phyloP scores from a whole-genome alignment of 2,329 filamentous ascomycete species.

The Colletotrichum horii region DNA sequence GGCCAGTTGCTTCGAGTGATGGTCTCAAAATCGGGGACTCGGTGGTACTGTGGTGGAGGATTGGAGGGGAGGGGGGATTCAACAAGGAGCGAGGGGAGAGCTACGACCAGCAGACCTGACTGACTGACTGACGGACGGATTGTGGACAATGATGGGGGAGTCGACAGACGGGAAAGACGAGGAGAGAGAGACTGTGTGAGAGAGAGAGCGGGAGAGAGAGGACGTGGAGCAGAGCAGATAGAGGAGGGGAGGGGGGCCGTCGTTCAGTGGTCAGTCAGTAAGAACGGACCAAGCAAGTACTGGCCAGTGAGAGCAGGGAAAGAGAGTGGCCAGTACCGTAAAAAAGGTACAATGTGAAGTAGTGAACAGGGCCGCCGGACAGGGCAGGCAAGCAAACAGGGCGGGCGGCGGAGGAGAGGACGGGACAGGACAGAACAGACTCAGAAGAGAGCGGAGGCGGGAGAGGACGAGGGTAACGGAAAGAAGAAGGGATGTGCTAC shows the following conservation, averaged over 20 bases:
- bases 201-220: not conserved
- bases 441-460: not conserved
- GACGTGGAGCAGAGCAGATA: not conserved
- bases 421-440: not conserved
- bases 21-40: conserved; percentile 14
- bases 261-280: not conserved
- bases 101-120: not conserved
- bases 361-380: not conserved
- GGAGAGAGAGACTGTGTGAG: not conserved
- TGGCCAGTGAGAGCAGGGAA: not conserved
- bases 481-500: conserved; percentile 10
- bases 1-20: conserved; percentile 16
- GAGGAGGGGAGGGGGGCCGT: not conserved
- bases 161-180: not conserved
- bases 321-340: not conserved
- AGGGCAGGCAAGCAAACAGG: not conserved
- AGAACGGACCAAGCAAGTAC: not conserved
- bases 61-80: not conserved
- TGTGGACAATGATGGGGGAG: not conserved
- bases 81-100: not conserved
- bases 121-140: not conserved
- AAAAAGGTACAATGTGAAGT: not conserved
- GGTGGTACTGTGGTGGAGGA: conserved; percentile 9
- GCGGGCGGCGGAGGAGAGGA: not conserved
- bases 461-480: not conserved